Base-by-base conservation (phyloP, 1,284 basidiomycete species). In the Malassezia brasiliensis region DNA sequence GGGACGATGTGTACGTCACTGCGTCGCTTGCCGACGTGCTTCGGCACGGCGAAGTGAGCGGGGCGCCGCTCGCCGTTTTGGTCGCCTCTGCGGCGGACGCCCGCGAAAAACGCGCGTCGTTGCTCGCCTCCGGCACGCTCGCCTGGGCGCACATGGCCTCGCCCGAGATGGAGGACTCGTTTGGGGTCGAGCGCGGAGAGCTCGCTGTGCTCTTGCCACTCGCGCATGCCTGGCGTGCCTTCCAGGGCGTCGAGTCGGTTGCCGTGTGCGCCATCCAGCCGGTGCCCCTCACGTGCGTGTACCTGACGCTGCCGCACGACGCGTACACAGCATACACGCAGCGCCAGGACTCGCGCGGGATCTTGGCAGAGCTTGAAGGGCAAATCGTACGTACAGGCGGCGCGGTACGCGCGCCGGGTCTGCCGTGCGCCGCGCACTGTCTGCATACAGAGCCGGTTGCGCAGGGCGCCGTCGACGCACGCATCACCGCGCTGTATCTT, bases 361-460 rank as follows among this genome's bases (percentile, higher is more conserved):
- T 66, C 12, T 54, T 56, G 1, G 37, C 34, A 3, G 53, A 56
- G 39, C 53, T 67, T 5, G 38, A 62, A 22, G 65, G 62, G 4
- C 53, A 49, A 15, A 52, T 72, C 42, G 32, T 67, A 17, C 60
- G 61, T 7, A 60, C 67, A 31, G 64, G 64, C 5, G 62, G 63
- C 7, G 3, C 53, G 2, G 15, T 67, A 11, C 51, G 52, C 17
- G 41, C 60, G 17, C 51, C 50, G 25, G 40, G 40, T n/a, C 41
- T 60, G 2, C 50, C 44, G 15, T 19, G 45, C 12, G 30, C 53
- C 3, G 40, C 64, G 38, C 60, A 54, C 22, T 59, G 65, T 25
- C 51, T 67, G 19, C 66, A 69, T 65, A 57, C 59, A 14, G 69
- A 73, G 46, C 69, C 70, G 6, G 50, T 70, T 20, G 59, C 66